phyloP scores from a whole-genome alignment of 148 eudicot genomes.

The Camellia granthamiana region DNA sequence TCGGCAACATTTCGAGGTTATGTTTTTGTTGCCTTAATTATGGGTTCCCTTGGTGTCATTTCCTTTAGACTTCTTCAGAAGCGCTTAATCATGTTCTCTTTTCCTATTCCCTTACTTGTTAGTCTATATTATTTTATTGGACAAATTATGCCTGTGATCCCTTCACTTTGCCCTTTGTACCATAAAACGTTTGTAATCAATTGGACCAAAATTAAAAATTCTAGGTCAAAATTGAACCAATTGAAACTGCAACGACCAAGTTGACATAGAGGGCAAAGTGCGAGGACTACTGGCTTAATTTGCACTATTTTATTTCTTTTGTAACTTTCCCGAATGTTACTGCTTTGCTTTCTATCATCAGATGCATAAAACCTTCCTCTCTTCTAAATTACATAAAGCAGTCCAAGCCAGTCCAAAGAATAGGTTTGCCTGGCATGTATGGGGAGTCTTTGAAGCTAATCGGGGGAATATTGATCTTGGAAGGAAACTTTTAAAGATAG shows the following conservation, averaged over 20 bases:
- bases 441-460: slow-evolving; percentile 91
- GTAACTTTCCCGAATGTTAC: not conserved
- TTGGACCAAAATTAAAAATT: no score
- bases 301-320: not conserved
- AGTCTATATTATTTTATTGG: no score
- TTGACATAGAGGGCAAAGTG: no score
- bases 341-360: not conserved
- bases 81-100: no score
- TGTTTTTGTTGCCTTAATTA: not conserved
- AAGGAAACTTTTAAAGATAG: slow-evolving; percentile 77
- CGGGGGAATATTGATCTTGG: slow-evolving; percentile 57
- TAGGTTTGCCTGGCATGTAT: slow-evolving; percentile 98
- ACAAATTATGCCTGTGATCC: no score
- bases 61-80: no score
- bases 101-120: no score
- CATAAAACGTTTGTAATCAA: no score
- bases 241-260: no score
- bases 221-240: no score
- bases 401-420: slow-evolving; percentile 95
- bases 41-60: not conserved
- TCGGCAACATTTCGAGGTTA: slow-evolving; percentile 77
- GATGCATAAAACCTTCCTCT: not conserved
- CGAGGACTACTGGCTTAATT: no score
- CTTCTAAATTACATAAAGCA: slow-evolving; percentile 55
- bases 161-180: no score